Evolutionary conservation across 805 yeast species (phyloP).

Genomic region (Peterozyma toletana): DNA sequence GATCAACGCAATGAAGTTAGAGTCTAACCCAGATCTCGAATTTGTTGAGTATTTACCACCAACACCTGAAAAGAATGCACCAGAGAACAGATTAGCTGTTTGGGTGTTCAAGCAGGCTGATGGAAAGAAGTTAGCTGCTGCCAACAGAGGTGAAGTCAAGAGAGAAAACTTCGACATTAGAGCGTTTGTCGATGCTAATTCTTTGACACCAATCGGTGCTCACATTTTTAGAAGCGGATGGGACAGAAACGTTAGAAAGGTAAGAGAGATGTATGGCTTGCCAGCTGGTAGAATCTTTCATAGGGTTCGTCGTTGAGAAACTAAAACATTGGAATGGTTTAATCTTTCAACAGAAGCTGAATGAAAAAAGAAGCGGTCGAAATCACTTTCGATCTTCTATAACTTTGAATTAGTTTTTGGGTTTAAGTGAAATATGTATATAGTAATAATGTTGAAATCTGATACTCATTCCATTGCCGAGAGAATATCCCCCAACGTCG

Average conservation of each 20-base stretch:
- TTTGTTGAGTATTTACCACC: slow-evolving; percentile 70
- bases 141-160: slow-evolving; percentile 14
- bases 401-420: not conserved
- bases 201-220: slow-evolving; percentile 79
- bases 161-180: slow-evolving; percentile 67
- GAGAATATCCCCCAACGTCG: no score
- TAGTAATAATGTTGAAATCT: no score
- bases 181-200: slow-evolving; percentile 45
- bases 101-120: slow-evolving; percentile 82
- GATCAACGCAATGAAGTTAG: slow-evolving; percentile 37
- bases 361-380: not conserved
- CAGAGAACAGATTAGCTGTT: slow-evolving; percentile 72
- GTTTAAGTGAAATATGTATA: no score
- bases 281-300: slow-evolving; percentile 71
- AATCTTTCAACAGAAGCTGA: not conserved
- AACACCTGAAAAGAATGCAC: slow-evolving; percentile 82
- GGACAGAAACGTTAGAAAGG: slow-evolving; percentile 65
- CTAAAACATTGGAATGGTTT: not conserved
- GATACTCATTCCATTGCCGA: no score
- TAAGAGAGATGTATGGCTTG: slow-evolving; percentile 69
- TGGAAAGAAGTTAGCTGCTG: slow-evolving; percentile 15
- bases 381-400: no score
- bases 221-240: slow-evolving; percentile 83
- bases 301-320: slow-evolving; percentile 37
- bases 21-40: slow-evolving; percentile 28